phyloP scores from a whole-genome alignment of 202 grass and related monocot genomes.

The Saccharum hybrid region DNA sequence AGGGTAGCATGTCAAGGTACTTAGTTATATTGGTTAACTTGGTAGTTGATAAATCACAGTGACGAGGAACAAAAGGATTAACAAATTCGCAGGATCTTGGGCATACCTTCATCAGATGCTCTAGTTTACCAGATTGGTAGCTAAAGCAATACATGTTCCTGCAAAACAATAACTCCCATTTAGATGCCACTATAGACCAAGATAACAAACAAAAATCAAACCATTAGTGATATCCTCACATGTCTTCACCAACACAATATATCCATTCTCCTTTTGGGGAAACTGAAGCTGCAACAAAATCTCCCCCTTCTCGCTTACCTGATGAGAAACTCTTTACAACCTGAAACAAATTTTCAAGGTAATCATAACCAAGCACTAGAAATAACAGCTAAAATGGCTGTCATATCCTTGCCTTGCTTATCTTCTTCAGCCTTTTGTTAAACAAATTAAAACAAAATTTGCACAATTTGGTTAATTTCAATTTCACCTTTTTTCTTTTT shows the following conservation, averaged over 20 bases:
- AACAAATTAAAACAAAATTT: not conserved
- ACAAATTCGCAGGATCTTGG: not conserved
- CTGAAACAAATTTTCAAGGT: conserved; percentile 50
- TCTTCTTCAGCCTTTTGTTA: conserved; percentile 1
- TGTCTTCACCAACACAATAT: conserved; percentile 98
- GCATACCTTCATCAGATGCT: conserved; percentile 96
- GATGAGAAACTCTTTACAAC: conserved; percentile 98
- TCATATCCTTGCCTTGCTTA: not conserved
- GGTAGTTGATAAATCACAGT: not conserved
- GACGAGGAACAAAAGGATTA: not conserved
- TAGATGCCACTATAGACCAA: not conserved
- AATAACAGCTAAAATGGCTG: conserved; percentile 11
- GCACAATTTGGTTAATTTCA: not conserved
- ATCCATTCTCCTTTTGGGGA: conserved; percentile 99
- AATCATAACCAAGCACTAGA: conserved; percentile 22
- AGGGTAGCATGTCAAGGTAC: conserved; percentile 6
- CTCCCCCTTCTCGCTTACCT: conserved; percentile 89
- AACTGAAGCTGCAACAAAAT: conserved; percentile 92
- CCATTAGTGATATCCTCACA: conserved; percentile 62
- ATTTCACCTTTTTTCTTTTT: conserved; percentile 6
- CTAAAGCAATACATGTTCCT: conserved; percentile 99
- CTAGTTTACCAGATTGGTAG: conserved; percentile 90
- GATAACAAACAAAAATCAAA: not conserved
- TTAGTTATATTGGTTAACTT: conserved; percentile 1
- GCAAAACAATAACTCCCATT: conserved; percentile 39